Base-by-base conservation (phyloP, 2,329 filamentous ascomycete species). In the Epicoccum nigrum region DNA sequence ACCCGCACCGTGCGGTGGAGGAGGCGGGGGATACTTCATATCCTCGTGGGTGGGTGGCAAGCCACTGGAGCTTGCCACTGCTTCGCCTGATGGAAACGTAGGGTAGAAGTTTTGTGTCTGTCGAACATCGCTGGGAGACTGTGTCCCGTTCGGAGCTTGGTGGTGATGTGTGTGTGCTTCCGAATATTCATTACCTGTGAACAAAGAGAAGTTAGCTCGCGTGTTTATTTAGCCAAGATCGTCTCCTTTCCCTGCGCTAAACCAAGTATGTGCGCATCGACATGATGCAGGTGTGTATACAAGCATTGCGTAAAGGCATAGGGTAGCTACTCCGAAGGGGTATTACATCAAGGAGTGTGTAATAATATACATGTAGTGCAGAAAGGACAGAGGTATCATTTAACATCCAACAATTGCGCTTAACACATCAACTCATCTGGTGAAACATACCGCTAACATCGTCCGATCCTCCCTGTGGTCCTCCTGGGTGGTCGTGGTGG, bases 371-470 rank as follows among this genome's bases (percentile, higher is more conserved):
- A 74, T 71, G 71, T 58, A 71, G 66, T 64, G 64, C 68, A 70
- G 63, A 67, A 72, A 73, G 62, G 68, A 74, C 70, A 74, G 63
- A 67, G 68, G 70, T 74, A 73, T 73, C 69, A 73, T 72, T 69
- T 62, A 69, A 69, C 61, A 56, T 66, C 69, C 69, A 69, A 71
- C 67, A 72, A 69, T 59, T 57, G 58, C 58, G 62, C 67, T 62
- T 63, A 66, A 65, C 67, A 74, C 76, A 78, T 74, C 77, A 83
- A 90, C 86, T 94, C 87, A 94, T 90, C 82, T 92, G 89, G 83
- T 91, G 88, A 82, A 92, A 96, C 92, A 95, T 96, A 96, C 92
- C 92, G 86, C 92, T 92, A 85, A 94, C 83, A 74, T 86, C 91
- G 70, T 92, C 89, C 74, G 82, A 83, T 77, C 84, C 85, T 75